Base-by-base conservation (phyloP, 208 protist genomes). In the Porcisia deanei region DNA sequence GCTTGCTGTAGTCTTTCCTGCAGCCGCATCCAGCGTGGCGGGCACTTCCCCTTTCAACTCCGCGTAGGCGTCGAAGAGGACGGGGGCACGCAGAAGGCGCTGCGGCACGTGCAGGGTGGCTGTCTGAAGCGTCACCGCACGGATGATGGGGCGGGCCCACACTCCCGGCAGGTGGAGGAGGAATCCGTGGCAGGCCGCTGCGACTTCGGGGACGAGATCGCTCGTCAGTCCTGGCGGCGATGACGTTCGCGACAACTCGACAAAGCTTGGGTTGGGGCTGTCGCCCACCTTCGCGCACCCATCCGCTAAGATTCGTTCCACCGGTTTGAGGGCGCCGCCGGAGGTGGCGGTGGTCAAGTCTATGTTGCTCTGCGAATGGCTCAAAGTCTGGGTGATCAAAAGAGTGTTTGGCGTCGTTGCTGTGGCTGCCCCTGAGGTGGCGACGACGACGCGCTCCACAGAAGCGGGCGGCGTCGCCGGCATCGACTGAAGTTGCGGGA, bases 31-130 rank as follows among this genome's bases (percentile, higher is more conserved):
- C 54, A 57, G 37, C 45, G 71, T 58, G 7, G 78, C 60, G n/a
- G 75, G 54, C 54, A 87, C 65, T 74, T 92, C 88, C 6, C 83
- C 88, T 41, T 85, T 86, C n/a, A 92, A 70, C 73, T 95, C 90
- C 43, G 66, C 74, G 78, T 88, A 87, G 37, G 82, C 52, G 61
- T 91, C 83, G 47, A 90, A 85, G 71, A 90, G 52, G 34, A 75
- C 59, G 18, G 69, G 58, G 6, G 79, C 65, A 20, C 79, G 84
- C 41, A 93, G 75, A 2, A 91, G 58, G n/a, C 79, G 86, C n/a
- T 70, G 58, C 22, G 88, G 88, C 6, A 93, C 53, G n/a, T 81
- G 72, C 74, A 83, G 79, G 30, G 86, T 86, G 34, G 89, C 77
- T 4, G 76, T 81, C 82, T 95, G 90, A 70, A 95, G 81, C 25